These are phyloP conservation scores for Xylaria venustula DNA, from an alignment of 495 filamentous ascomycete species.

Conservation along the genomic window DNA sequence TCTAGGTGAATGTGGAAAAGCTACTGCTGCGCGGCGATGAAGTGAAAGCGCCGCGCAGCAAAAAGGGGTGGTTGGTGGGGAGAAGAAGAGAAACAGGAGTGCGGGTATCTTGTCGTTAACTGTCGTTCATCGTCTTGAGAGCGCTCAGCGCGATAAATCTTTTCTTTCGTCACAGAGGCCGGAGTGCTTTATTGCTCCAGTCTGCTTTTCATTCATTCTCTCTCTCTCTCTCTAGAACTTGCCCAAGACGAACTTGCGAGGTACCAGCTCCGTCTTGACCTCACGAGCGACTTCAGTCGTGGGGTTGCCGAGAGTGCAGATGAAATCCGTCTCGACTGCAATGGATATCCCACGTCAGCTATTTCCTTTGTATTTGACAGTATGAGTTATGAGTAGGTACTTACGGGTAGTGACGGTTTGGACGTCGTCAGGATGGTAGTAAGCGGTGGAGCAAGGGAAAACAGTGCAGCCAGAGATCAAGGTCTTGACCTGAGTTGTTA, in stretches of 20 bases:
- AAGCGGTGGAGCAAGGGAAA: conserved; percentile 49
- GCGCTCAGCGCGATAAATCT: conserved; percentile 24
- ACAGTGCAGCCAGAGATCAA: conserved; percentile 43
- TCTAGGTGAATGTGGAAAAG: too few relatives aligned
- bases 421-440: conserved; percentile 49
- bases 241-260: conserved; percentile 32
- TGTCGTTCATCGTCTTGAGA: conserved; percentile 29
- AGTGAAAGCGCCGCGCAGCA: neutral
- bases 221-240: conserved; percentile 20
- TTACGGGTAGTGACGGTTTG: conserved; percentile 41
- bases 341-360: too few relatives aligned
- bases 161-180: conserved; percentile 4
- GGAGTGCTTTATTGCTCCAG: too few relatives aligned
- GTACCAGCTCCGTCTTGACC: conserved; percentile 16
- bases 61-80: too few relatives aligned
- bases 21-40: neutral
- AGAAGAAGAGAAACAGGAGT: neutral
- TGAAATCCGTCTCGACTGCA: conserved; percentile 28
- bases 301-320: conserved; percentile 39
- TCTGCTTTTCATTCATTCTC: too few relatives aligned
- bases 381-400: too few relatives aligned
- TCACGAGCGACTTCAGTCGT: conserved; percentile 20
- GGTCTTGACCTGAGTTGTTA: conserved; percentile 15
- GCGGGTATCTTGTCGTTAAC: conserved; percentile 6
- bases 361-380: too few relatives aligned